A percentile compares a stretch with the other conserved stretches of the same genome.
Conservation (phyloP, 177 flowering plant genomes). For the Vitis hybrid region DNA sequence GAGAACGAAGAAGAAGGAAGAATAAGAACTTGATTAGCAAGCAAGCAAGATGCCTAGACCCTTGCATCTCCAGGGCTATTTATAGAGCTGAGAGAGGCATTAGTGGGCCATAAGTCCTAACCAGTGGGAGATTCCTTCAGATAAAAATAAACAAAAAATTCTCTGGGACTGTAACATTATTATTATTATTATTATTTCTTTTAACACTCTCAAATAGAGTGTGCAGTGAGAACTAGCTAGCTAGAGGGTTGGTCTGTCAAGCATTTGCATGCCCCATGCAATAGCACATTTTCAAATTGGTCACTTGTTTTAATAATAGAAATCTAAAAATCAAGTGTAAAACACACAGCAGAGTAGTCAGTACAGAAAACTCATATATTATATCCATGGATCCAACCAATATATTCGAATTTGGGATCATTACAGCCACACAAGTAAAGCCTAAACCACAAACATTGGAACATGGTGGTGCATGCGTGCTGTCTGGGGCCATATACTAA, state of each 20-base stretch:
- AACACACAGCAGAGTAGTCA: not conserved
- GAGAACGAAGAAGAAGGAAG: not conserved
- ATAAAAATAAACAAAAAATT: not conserved
- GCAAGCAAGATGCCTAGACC: not conserved
- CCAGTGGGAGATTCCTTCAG: not conserved
- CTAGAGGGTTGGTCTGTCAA: not conserved
- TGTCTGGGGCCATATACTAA: not conserved
- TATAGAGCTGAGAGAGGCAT: conserved; percentile 2
- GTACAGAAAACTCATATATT: not conserved
- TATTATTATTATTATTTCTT: too few species aligned
- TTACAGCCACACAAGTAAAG: too few species aligned
- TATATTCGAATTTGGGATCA: too few species aligned
- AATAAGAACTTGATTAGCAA: not conserved
- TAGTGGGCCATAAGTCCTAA: too few species aligned
- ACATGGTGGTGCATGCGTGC: not conserved
- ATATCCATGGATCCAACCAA: too few species aligned
- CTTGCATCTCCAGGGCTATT: conserved; percentile 10
- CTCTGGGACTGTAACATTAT: conserved; percentile 2
- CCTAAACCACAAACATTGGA: too few species aligned
- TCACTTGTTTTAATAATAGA: not conserved
- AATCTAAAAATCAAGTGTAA: not conserved
- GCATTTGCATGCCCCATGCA: not conserved
- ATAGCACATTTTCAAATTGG: not conserved
- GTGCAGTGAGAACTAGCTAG: not conserved
- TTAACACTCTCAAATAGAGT: not conserved